These are phyloP conservation scores for Chenopodium quinoa DNA, from an alignment of 148 eudicot species.

Conservation along the genomic window DNA sequence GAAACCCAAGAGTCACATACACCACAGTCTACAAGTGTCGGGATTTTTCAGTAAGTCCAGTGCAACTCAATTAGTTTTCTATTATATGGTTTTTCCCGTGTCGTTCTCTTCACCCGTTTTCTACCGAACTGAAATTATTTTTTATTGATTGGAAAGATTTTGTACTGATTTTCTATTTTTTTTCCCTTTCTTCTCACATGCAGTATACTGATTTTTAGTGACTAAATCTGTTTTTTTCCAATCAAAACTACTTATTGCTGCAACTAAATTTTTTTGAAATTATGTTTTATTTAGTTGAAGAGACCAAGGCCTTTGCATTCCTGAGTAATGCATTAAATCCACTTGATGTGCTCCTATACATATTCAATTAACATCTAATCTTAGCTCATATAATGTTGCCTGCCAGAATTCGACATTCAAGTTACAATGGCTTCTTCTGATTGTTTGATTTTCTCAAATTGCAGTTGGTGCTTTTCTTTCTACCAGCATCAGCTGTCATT, in stretches of 20 bases:
- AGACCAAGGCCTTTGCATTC: neutral
- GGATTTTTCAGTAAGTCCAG: conserved; percentile 54
- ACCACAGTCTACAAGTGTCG: conserved; percentile 58
- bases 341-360: neutral
- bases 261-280: too few relatives aligned
- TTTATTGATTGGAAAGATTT: too few relatives aligned
- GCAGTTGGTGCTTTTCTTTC: conserved; percentile 76
- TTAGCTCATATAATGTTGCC: neutral
- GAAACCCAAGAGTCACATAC: conserved; percentile 45
- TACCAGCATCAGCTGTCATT: conserved; percentile 65
- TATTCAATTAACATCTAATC: neutral
- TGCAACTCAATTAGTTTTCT: neutral
- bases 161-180: neutral
- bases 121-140: neutral
- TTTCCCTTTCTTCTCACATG: neutral
- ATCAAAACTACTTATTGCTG: neutral
- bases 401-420: neutral
- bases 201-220: neutral
- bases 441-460: conserved; percentile 7
- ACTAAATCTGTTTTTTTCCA: neutral
- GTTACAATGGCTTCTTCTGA: conserved; percentile 10
- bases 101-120: neutral
- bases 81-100: neutral
- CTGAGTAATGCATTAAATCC: neutral
- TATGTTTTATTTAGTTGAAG: neutral